Conservation (phyloP, 306 rosid species). For the Glycyrrhiza uralensis region DNA sequence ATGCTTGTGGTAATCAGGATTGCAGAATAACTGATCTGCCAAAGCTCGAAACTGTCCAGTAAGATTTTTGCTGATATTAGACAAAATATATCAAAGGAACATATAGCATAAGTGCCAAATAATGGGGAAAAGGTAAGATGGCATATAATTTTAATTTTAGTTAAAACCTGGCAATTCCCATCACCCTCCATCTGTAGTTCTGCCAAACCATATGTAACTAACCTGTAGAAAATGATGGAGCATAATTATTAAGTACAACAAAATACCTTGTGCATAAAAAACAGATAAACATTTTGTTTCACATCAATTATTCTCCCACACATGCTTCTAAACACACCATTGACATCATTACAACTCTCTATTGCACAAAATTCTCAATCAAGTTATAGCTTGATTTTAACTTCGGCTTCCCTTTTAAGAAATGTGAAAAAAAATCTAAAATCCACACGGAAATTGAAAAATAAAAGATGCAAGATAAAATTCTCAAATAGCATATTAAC, state of each 20-base stretch:
- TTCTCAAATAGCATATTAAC: not conserved
- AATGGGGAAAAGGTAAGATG: conserved; percentile 8
- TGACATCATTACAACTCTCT: not conserved
- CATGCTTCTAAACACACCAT: not conserved
- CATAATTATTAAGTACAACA: conserved; percentile 18
- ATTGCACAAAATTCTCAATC: not conserved
- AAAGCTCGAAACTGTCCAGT: conserved; percentile 87
- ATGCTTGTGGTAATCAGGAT: conserved; percentile 87
- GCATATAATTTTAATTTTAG: not conserved
- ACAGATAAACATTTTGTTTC: not conserved
- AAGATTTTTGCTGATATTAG: conserved; percentile 21
- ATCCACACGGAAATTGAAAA: not conserved
- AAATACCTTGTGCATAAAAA: conserved; percentile 6
- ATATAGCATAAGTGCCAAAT: not conserved
- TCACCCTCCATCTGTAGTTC: conserved; percentile 98
- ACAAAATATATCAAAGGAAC: conserved; percentile 15
- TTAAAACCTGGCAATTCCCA: conserved; percentile 94
- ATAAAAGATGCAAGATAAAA: not conserved
- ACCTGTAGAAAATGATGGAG: conserved; percentile 43
- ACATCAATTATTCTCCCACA: not conserved
- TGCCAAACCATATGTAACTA: conserved; percentile 74
- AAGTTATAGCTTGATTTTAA: conserved; percentile 3
- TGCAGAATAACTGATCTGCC: conserved; percentile 90
- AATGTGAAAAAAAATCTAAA: not conserved
- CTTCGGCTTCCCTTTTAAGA: not conserved